Conservation (phyloP, 2,329 filamentous ascomycete genomes). For the Pseudocercospora macadamiae region DNA sequence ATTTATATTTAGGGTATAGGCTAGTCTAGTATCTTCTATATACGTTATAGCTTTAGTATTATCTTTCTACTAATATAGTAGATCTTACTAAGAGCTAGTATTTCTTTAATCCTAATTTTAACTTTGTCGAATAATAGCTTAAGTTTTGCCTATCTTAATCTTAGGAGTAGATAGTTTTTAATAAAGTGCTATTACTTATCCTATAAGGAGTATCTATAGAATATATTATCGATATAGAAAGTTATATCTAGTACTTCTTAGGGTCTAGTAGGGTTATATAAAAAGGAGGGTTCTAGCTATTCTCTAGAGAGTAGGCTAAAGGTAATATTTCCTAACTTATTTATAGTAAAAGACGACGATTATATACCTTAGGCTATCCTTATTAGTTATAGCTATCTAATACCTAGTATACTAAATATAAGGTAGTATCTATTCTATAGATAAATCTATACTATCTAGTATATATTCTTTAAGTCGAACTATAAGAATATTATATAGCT, state of each 20-base stretch:
- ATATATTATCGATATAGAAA: constrained; percentile 8
- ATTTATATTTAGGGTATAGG: neutral
- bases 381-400: constrained; percentile 5
- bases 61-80: neutral
- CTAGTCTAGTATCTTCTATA: constrained; percentile 2
- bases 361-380: constrained; percentile 4
- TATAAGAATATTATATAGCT: neutral
- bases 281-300: neutral
- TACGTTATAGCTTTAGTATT: neutral
- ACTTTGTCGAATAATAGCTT: neutral
- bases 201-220: neutral
- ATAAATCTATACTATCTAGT: constrained; percentile 11
- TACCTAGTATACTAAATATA: neutral
- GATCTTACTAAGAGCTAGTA: constrained; percentile 1
- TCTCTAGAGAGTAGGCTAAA: neutral
- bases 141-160: constrained; percentile 2
- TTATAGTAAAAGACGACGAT: constrained; percentile 6
- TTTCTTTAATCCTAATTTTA: constrained; percentile 8
- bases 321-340: constrained; percentile 3
- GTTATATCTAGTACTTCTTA: constrained; percentile 5
- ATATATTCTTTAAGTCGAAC: constrained; percentile 13
- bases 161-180: neutral
- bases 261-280: neutral
- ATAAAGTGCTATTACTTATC: constrained; percentile 8
- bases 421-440: constrained; percentile 9